These are phyloP conservation scores for Nitzschia inconspicua DNA, from an alignment of 108 stramenopile species.

Conservation along the genomic window DNA sequence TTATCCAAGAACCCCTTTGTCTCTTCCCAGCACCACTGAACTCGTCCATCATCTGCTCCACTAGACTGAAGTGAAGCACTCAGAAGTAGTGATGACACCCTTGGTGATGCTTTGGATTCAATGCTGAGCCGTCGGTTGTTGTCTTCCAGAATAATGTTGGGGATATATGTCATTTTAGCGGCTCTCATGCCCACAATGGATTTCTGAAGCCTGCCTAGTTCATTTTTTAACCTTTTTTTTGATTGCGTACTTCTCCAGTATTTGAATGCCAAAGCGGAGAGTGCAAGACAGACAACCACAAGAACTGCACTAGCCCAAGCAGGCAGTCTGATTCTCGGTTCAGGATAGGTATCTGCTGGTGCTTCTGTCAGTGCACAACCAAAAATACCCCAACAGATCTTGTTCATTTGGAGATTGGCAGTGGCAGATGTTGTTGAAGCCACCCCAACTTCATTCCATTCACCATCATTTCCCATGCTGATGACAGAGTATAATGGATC, in stretches of 20 bases:
- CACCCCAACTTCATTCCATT: constrained; percentile 1
- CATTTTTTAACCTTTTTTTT: constrained; percentile 4
- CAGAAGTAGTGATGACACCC: background rate
- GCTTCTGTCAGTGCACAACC: background rate
- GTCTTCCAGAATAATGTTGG: background rate
- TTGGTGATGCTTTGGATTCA: no score
- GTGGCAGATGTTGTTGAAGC: background rate
- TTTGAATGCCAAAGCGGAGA: background rate
- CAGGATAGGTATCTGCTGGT: constrained; percentile 3
- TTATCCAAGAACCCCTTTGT: background rate
- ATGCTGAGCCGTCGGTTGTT: no score
- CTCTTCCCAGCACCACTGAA: constrained; percentile 18
- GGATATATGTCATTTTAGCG: background rate
- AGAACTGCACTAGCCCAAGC: constrained; percentile 10
- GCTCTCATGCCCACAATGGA: constrained; percentile 19
- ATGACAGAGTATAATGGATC: constrained; percentile 10
- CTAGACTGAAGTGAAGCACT: background rate
- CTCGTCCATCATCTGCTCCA: background rate
- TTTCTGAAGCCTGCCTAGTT: constrained; percentile 9
- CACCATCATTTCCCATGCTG: background rate
- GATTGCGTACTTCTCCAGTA: background rate
- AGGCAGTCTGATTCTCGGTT: background rate
- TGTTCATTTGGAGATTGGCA: background rate
- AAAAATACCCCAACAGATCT: background rate
- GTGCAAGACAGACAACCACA: no score